Conservation (phyloP, 169 alveolate species). For the Plasmodium adleri region DNA sequence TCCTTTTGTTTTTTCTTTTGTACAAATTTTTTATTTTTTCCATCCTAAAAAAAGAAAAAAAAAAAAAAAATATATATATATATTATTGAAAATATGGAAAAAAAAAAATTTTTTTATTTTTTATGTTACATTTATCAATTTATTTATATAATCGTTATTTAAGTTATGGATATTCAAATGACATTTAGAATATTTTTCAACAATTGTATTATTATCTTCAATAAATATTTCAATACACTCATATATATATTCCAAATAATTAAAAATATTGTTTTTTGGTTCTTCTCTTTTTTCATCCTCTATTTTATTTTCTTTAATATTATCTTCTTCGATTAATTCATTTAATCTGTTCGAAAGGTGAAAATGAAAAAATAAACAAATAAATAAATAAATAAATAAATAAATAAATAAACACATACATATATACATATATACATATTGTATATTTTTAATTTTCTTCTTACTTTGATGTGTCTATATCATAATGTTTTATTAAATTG, state of each 20-base stretch:
- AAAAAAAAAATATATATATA: background rate
- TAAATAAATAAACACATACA: background rate
- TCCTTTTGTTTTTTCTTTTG: conserved; percentile 60
- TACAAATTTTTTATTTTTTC: conserved; percentile 55
- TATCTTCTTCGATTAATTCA: conserved; percentile 52
- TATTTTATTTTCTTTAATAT: conserved; percentile 60
- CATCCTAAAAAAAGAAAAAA: conserved; percentile 36
- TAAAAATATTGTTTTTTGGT: conserved; percentile 36
- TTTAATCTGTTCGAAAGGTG: conserved; percentile 13
- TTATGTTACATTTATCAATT: conserved; percentile 52
- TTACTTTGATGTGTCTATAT: conserved; percentile 43
- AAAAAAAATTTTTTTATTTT: background rate
- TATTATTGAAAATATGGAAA: background rate
- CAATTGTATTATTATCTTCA: conserved; percentile 18
- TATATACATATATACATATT: background rate
- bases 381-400: background rate
- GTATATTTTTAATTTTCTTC: background rate
- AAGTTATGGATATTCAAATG: conserved; percentile 37
- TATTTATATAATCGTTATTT: conserved; percentile 55
- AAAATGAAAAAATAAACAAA: background rate
- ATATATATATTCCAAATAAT: conserved; percentile 70
- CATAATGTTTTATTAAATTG: conserved; percentile 33
- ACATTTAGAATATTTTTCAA: conserved; percentile 40
- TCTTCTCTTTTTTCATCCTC: conserved; percentile 74
- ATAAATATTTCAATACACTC: conserved; percentile 71